Evolutionary conservation across 352 stramenopile genomes (phyloP), one percentile per base, ranked within the genome.

Genomic region (Albugo laibachii): DNA sequence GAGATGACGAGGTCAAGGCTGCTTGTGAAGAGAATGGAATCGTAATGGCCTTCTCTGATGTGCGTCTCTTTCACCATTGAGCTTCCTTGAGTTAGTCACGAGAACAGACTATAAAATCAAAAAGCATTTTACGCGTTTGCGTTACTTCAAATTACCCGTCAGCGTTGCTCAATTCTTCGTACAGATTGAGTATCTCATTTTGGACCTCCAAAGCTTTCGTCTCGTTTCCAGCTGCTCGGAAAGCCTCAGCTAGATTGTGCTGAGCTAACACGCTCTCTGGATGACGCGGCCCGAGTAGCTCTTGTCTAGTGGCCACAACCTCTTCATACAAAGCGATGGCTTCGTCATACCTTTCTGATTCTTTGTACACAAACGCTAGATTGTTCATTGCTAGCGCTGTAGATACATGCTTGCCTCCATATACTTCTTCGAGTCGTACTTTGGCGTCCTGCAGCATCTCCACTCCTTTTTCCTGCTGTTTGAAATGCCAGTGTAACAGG

Each of bases 21-120:
- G 95, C 94, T 36, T 97, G 88, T 58, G 75, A 98, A 47, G 93
- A 98, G 65, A 98, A 98, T 61, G 94, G 88, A 50, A 99, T 99
- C 75, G 88, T 87, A 41, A 99, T 99, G 95, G 95, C 86, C 46
- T 97, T 99, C 60, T 99, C 93, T 34, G 93, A 92, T 61, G 68
- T 98, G 47, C 83, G 96, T 58, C 83, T 99, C 39, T 99, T 99
- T 81, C 95, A 99, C 78, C 96, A 99, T 81, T 99, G 24, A 31
- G 24, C 24, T 3, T 31, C 8, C n/a, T 31, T 10, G 8, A 31
- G 24, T 31, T 31, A 8, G 8, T 31, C 24, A 31, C 24, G 24
- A 31, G 24, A 31, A 31, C 3, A 31, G 24, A 31, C 24, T 31
- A 8, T 31, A 31, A 31, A 8, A 31, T 10, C 24, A 31, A 31